Evolutionary conservation across 148 eudicot genomes (phyloP).

Genomic region (Linanthus parryae): DNA sequence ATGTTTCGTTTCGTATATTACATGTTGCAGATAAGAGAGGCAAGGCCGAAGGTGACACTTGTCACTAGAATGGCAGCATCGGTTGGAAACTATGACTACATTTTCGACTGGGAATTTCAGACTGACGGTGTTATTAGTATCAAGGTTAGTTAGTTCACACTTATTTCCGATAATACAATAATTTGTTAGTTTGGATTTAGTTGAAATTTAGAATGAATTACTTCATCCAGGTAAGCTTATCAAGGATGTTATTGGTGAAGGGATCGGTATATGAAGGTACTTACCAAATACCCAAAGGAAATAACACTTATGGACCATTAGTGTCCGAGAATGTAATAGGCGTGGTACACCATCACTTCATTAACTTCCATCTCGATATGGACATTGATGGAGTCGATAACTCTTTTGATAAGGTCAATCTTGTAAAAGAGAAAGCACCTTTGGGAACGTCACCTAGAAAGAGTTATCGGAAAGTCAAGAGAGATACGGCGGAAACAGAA

Average conservation of each 20-base stretch:
- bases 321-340: too few species aligned
- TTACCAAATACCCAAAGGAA: constrained; percentile 11
- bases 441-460: constrained; percentile 22
- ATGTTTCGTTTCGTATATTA: not conserved
- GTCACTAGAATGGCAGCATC: constrained; percentile 35
- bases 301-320: constrained; percentile 19
- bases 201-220: not conserved
- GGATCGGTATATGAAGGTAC: constrained; percentile 21
- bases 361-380: constrained; percentile 30
- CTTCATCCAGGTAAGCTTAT: constrained; percentile 21
- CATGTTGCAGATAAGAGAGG: constrained; percentile 23
- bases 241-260: constrained; percentile 39
- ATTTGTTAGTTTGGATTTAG: not conserved
- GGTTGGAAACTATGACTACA: too few species aligned
- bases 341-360: constrained; percentile 28
- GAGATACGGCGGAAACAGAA: constrained; percentile 28
- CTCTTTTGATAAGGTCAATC: constrained; percentile 31
- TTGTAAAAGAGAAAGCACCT: constrained; percentile 11
- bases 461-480: constrained; percentile 39
- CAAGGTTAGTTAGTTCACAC: constrained; percentile 14
- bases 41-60: constrained; percentile 37
- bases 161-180: not conserved
- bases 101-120: constrained; percentile 45
- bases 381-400: constrained; percentile 27
- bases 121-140: constrained; percentile 31